Evolutionary conservation across 2,329 filamentous ascomycete genomes (phyloP).

Genomic region (Parastagonospora avenae): DNA sequence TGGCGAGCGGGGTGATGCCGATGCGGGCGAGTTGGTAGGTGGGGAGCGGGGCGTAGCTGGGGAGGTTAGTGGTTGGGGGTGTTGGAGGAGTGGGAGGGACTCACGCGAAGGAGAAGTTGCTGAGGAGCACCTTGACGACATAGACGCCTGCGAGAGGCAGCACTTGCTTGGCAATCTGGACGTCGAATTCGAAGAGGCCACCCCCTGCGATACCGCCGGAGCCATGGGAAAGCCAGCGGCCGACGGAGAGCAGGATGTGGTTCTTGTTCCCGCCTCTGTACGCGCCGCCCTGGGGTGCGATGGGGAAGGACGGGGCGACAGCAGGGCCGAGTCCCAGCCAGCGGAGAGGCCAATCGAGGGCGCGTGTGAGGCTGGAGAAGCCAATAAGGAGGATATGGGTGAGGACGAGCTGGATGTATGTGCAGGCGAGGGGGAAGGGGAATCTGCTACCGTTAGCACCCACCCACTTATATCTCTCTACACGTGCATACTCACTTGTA

Average conservation of each 20-base stretch:
- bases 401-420: constrained; percentile 57
- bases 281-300: constrained; percentile 37
- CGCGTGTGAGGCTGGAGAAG: constrained; percentile 55
- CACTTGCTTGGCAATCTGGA: constrained; percentile 53
- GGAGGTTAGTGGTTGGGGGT: constrained; percentile 8
- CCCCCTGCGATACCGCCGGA: constrained; percentile 59
- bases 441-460: constrained; percentile 49
- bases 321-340: constrained; percentile 51
- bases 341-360: constrained; percentile 50
- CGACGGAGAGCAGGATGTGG: constrained; percentile 30
- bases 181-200: constrained; percentile 59
- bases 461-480: no score
- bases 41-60: constrained; percentile 56
- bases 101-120: constrained; percentile 60
- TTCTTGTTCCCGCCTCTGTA: constrained; percentile 33
- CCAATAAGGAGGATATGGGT: constrained; percentile 56
- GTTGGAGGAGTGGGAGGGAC: constrained; percentile 8
- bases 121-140: constrained; percentile 57
- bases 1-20: constrained; percentile 55
- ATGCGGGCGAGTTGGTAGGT: constrained; percentile 60
- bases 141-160: constrained; percentile 57
- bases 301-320: constrained; percentile 50
- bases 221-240: constrained; percentile 46
- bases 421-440: constrained; percentile 58
- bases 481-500: constrained; percentile 42